These are phyloP conservation scores for Fusarium graminum DNA, from an alignment of 2,329 filamentous ascomycete species.

Conservation along the genomic window DNA sequence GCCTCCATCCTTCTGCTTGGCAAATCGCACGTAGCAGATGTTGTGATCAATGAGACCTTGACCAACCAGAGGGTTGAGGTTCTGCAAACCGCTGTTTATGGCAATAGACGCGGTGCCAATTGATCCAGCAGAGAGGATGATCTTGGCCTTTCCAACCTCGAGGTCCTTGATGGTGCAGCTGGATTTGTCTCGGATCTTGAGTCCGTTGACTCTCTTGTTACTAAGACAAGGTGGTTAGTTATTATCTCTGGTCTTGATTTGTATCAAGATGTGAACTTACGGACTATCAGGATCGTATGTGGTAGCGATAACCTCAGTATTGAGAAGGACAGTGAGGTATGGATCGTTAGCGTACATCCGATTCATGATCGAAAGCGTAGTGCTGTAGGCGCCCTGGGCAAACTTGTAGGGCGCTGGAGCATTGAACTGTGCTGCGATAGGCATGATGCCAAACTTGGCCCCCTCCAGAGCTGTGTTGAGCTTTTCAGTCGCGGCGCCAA, in stretches of 20 bases:
- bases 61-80: conserved; percentile 8
- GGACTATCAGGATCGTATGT: background rate
- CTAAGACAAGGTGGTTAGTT: background rate
- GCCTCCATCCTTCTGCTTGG: conserved; percentile 18
- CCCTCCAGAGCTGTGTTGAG: conserved; percentile 7
- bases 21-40: conserved; percentile 34
- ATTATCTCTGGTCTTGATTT: rapidly evolving
- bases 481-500: conserved; percentile 4
- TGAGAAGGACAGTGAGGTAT: conserved; percentile 28
- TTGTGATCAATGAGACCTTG: conserved; percentile 39
- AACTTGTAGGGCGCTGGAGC: conserved; percentile 36
- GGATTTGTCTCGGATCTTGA: conserved; percentile 27
- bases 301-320: conserved; percentile 34
- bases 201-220: conserved; percentile 12
- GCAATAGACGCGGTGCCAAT: conserved; percentile 40
- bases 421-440: conserved; percentile 36
- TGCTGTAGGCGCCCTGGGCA: conserved; percentile 35
- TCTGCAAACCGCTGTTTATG: conserved; percentile 30
- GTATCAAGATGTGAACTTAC: background rate
- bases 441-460: conserved; percentile 26
- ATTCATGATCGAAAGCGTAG: conserved; percentile 33
- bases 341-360: conserved; percentile 41
- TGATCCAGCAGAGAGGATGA: conserved; percentile 17
- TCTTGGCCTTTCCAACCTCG: conserved; percentile 25
- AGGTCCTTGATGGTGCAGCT: conserved; percentile 27